Base-by-base conservation (phyloP, 2,329 filamentous ascomycete genomes). In the Orbilia blumenaviensis region DNA sequence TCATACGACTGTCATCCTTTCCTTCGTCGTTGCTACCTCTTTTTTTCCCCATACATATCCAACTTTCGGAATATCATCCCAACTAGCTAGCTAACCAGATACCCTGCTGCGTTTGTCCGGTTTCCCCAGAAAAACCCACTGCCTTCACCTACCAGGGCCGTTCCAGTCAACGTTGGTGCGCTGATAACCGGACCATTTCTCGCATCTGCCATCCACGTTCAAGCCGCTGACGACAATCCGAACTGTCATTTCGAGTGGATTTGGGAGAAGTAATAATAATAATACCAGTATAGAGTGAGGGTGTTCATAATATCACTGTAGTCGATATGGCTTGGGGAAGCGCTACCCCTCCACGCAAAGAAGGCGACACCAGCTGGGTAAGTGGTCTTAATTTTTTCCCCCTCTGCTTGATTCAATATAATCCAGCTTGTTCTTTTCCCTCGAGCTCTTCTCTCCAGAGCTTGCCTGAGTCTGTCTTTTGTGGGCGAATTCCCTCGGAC, bases 281-380 rank as follows among this genome's bases (percentile, higher is more conserved):
- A n/a, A n/a, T n/a, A n/a, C n/a, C n/a, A n/a, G n/a, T n/a, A n/a
- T n/a, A n/a, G n/a, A 54, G 27, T 34, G 12, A 7, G 21, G 16
- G 3, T n/a, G 2, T 29, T 67, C 25, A 32, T 18, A 44, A 29
- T 5, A 52, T 42, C 42, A 34, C 16, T 32, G 7, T 25, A 23
- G n/a, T n/a, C n/a, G 29, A 27, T n/a, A 56, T 56, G 62, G 66
- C 61, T 23, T 56, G 42, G 29, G 60, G 60, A 18, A 25, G 36
- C 32, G 36, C 18, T 42, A 46, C 44, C 18, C 54, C 54, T 46
- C 61, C 41, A 36, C 72, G 72, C 42, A 76, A 76, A 34, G 72
- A 76, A 52, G 72, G 72, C 16, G 72, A 76, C 23, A 69, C 38
- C 58, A 66, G 72, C 58, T 76, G 72, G 72, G 72, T 76, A 69